Evolutionary conservation across 1,284 basidiomycete species (phyloP), one percentile per base, ranked within the genome.

Genomic region (Agroathelia rolfsii): DNA sequence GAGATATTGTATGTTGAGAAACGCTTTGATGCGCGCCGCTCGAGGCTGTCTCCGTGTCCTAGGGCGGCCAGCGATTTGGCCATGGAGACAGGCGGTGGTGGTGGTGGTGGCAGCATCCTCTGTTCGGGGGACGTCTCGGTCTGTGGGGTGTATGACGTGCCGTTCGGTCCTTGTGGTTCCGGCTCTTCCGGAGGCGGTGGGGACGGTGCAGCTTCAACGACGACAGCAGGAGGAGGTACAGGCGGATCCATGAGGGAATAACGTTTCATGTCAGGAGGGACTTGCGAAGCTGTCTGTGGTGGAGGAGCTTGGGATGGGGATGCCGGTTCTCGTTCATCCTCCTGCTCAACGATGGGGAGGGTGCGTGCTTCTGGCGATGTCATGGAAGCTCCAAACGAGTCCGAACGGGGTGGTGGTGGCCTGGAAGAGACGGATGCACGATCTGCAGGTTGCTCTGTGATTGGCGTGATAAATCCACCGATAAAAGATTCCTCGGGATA

Each of bases 1-100:
- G 86, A 83, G 49, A 96, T 87, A 33, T 92, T 89, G 53, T 95
- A 98, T 1, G 85, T 85, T 35, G 92, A 96, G 61, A 94, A 98
- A 1, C 94, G 82, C 52, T 97, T 97, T 16, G 88, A 93, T 3
- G 94, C 94, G 24, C 94, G 70, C 7, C 94, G 76, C 50, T 94
- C 89, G 12, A 96, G 69, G 1, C 81, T 75, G 44, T 95, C 92
- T 26, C 76, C 77, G 42, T 81, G 77, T 54, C 93, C 85, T 25
- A 98, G 68, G 1, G 89, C 89, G 7, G 87, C 87, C 10, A 97
- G 68, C 6, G 89, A 92, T 35, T 74, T 81, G 25, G 83, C 79
- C 18, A 87, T 77, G 4, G 76, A 82, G 5, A 60, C 52, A 3
- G 62, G 57, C 5, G 66, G 60, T 2, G 63, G 61, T 9, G 38